Evolutionary conservation across 2,329 filamentous ascomycete genomes (phyloP), one percentile per base, ranked within the genome.

Genomic region (Penicillium nordicum): DNA sequence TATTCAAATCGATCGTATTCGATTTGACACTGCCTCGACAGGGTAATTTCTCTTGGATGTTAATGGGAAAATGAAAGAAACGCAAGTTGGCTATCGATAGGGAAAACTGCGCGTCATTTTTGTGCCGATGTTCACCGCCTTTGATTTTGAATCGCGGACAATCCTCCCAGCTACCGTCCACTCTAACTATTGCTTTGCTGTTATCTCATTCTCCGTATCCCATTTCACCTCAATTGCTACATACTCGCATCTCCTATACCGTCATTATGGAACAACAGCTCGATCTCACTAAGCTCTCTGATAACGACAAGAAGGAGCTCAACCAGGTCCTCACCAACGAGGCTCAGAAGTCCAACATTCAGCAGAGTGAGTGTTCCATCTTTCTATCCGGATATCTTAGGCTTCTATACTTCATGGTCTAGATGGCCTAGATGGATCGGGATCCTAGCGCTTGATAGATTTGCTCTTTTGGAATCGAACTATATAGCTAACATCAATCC

Each of bases 241-340:
- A 36, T 47, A 32, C 16, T 38, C 10, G 41, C 46, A 47, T 37
- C 30, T 14, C 16, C 29, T 25, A 43, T 27, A 51, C 16, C 29
- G 49, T 3, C 59, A 68, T 47, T 55, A 76, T 77, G 74, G 74
- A 77, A 50, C 53, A 67, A 18, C 71, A 75, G 54, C 49, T 86
- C 69, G 89, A 92, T 70, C 78, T 93, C 64, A 83, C 85, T 68
- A 86, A 86, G 76, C 87, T 97, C 72, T 88, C 84, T 68, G 87
- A 90, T 58, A 83, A 84, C 70, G 92, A 97, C 77, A 94, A 92
- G 82, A 81, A 85, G 63, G 92, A 97, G 77, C 83, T 99, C 42
- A 89, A 91, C 69, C 86, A 91, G 71, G 93, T 96, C 76, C 82
- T 97, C 57, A 79, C 85, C 66, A 91, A 89, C 71, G 92, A 97